A percentile compares a stretch with the other conserved stretches of the same genome.
Evolutionary conservation across 371 early-diverging fungal species (phyloP).

Genomic region (Batrachochytrium dendrobatidis): DNA sequence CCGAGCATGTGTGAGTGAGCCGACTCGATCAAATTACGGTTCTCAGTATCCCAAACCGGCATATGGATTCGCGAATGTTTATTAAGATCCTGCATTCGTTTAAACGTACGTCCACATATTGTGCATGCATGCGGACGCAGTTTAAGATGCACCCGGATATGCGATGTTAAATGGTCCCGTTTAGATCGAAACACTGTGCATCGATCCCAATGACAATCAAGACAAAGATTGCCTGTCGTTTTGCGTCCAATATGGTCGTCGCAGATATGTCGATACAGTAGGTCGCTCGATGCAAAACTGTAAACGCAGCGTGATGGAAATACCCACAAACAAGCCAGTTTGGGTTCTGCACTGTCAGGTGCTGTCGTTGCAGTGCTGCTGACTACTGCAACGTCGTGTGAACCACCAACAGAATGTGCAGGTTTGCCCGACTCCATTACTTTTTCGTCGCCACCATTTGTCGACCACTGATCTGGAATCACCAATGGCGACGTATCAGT

Average conservation of each 20-base stretch:
- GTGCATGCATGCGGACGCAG: constrained; percentile 62
- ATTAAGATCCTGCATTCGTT: constrained; percentile 88
- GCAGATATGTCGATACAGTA: constrained; percentile 77
- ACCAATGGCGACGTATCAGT: too few species aligned
- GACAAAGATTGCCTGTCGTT: constrained; percentile 74
- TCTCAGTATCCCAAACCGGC: not conserved
- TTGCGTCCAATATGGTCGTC: constrained; percentile 90
- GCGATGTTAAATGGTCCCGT: constrained; percentile 91
- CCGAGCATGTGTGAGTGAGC: not conserved
- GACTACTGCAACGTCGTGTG: too few species aligned
- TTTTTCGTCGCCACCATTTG: too few species aligned
- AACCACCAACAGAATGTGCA: too few species aligned
- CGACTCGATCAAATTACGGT: not conserved
- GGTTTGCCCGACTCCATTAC: too few species aligned
- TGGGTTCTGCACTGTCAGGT: too few species aligned
- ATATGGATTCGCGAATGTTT: constrained; percentile 61
- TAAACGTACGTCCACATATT: constrained; percentile 79
- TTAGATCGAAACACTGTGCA: constrained; percentile 67
- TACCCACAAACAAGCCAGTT: too few species aligned
- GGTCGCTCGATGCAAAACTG: too few species aligned
- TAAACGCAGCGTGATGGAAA: too few species aligned
- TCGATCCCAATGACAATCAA: constrained; percentile 80
- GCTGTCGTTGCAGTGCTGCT: too few species aligned
- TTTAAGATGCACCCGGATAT: constrained; percentile 86
- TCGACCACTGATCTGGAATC: too few species aligned